Percentiles rank a stretch among this genome's conserved stretches.
Conservation (phyloP, 768 basidiomycete species). For the Sutorius australiensis region DNA sequence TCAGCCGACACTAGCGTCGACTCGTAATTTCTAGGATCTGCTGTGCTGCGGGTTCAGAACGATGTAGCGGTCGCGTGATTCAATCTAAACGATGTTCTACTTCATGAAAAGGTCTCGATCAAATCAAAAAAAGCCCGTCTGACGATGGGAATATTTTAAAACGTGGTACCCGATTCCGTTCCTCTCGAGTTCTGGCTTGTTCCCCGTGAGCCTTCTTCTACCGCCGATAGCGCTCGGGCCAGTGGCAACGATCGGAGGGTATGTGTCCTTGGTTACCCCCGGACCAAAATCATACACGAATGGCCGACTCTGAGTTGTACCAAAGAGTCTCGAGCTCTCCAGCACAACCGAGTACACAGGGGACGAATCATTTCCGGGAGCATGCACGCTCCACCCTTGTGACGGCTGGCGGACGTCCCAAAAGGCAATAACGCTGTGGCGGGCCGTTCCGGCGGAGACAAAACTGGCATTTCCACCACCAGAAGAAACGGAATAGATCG, state of each 20-base stretch:
- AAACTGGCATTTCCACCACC: slow-evolving; percentile 67
- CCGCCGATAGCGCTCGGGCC: slow-evolving; percentile 22
- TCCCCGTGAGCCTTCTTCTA: slow-evolving; percentile 13
- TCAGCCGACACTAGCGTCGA: background rate
- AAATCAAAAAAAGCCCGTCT: slow-evolving; percentile 8
- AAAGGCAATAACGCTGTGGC: slow-evolving; percentile 74
- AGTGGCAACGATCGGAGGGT: slow-evolving; percentile 35
- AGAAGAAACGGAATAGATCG: slow-evolving; percentile 71
- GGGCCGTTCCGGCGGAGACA: slow-evolving; percentile 72
- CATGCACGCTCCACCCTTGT: slow-evolving; percentile 73
- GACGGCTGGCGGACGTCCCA: slow-evolving; percentile 71
- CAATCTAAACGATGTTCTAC: background rate
- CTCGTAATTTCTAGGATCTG: background rate
- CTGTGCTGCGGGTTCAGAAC: background rate
- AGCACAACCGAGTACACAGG: slow-evolving; percentile 73
- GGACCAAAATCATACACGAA: slow-evolving; percentile 82
- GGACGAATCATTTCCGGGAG: slow-evolving; percentile 73
- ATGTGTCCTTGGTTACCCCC: slow-evolving; percentile 52
- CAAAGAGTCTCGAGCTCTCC: slow-evolving; percentile 77
- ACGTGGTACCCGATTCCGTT: slow-evolving; percentile 49
- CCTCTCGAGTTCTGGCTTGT: slow-evolving; percentile 30
- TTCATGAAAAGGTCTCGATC: background rate
- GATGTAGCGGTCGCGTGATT: background rate
- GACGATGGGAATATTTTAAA: slow-evolving; percentile 41
- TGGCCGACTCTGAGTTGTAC: slow-evolving; percentile 69